Evolutionary conservation across 2,329 filamentous ascomycete genomes (phyloP).

Genomic region (Diaporthe australafricana): DNA sequence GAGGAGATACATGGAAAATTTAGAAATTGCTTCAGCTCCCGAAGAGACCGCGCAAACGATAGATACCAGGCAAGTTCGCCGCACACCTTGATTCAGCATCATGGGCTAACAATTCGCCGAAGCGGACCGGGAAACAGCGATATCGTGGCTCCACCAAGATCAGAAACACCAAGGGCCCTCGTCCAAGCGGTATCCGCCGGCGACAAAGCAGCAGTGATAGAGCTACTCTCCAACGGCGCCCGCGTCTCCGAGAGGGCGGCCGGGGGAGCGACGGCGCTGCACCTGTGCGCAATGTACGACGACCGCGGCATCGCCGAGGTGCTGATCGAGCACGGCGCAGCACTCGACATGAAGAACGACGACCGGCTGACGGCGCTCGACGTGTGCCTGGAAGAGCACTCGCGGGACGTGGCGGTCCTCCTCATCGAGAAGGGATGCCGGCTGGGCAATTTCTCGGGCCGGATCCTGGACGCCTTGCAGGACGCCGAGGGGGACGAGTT

Average conservation of each 20-base stretch:
- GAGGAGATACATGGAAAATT: not conserved
- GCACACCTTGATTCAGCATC: too few relatives aligned
- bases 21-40: not conserved
- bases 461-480: not conserved
- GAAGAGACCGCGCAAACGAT: not conserved
- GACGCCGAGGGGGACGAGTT: not conserved
- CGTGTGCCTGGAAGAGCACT: not conserved
- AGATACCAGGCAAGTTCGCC: not conserved
- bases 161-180: not conserved
- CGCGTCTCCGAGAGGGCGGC: conserved; percentile 1
- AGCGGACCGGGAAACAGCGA: not conserved
- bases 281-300: conserved; percentile 15
- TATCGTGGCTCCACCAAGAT: not conserved
- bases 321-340: not conserved
- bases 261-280: not conserved
- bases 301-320: conserved; percentile 4
- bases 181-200: not conserved
- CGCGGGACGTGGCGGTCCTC: not conserved
- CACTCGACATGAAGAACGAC: conserved; percentile 2
- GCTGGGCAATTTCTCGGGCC: not conserved
- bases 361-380: not conserved
- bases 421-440: conserved; percentile 7
- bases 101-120: not conserved
- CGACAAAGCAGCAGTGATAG: not conserved
- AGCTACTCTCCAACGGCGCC: not conserved